Conservation (phyloP, 495 filamentous ascomycete species). For the Letharia lupina region DNA sequence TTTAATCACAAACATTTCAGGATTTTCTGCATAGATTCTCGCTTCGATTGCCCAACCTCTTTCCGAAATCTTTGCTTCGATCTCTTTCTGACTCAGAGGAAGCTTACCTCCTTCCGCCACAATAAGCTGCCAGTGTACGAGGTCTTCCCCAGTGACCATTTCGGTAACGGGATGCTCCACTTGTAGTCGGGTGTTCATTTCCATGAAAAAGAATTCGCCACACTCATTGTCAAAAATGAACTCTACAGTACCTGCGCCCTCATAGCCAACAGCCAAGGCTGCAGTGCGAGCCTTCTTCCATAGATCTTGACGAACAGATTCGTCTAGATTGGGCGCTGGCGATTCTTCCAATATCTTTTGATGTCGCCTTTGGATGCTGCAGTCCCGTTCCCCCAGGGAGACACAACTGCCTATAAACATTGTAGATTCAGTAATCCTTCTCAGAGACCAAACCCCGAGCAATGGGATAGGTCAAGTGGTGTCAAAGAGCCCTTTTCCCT, state of each 20-base stretch:
- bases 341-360: slow-evolving; percentile 98
- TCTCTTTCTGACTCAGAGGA: slow-evolving; percentile 77
- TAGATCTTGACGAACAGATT: slow-evolving; percentile 71
- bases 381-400: slow-evolving; percentile 77
- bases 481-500: not conserved
- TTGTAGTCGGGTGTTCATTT: slow-evolving; percentile 97
- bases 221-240: slow-evolving; percentile 98
- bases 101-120: slow-evolving; percentile 80
- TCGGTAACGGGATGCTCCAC: slow-evolving; percentile 98
- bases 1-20: slow-evolving; percentile 40
- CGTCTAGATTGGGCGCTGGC: slow-evolving; percentile 77
- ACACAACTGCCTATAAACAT: slow-evolving; percentile 45
- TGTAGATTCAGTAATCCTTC: not conserved
- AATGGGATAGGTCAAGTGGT: not conserved
- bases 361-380: slow-evolving; percentile 79
- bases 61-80: slow-evolving; percentile 65
- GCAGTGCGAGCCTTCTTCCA: slow-evolving; percentile 91
- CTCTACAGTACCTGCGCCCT: slow-evolving; percentile 94
- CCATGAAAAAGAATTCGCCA: slow-evolving; percentile 96
- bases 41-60: slow-evolving; percentile 88
- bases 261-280: slow-evolving; percentile 85
- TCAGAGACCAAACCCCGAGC: not conserved
- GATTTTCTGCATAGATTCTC: slow-evolving; percentile 93
- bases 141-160: slow-evolving; percentile 89
- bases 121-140: slow-evolving; percentile 94